A percentile compares a stretch with the other conserved stretches of the same genome.
Conservation (phyloP, 164 flowering plant genomes). For the Vitis riparia region DNA sequence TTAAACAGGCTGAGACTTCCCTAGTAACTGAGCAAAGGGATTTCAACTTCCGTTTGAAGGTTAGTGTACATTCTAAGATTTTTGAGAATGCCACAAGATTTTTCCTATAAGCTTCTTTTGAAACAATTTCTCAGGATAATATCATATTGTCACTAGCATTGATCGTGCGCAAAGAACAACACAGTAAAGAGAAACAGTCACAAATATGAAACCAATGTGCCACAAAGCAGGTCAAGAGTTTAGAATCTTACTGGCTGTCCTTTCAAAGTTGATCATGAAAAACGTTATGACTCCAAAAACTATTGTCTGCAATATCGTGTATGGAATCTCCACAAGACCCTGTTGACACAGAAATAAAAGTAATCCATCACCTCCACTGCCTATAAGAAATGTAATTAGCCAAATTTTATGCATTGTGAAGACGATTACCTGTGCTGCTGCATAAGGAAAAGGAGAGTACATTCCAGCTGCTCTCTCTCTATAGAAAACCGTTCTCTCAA, state of each 20-base stretch:
- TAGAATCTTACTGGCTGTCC: slow-evolving; percentile 49
- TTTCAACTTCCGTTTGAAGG: no score
- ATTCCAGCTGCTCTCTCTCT: slow-evolving; percentile 90
- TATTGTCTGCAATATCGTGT: slow-evolving; percentile 63
- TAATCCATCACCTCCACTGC: neutral
- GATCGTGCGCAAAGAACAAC: no score
- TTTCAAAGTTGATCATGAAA: slow-evolving; percentile 76
- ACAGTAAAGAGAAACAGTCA: no score
- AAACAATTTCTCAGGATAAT: no score
- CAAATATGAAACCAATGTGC: no score
- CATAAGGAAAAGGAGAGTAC: slow-evolving; percentile 83
- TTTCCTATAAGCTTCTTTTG: no score
- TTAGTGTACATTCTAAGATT: no score
- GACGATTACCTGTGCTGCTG: slow-evolving; percentile 71
- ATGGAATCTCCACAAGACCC: slow-evolving; percentile 92
- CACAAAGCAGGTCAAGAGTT: neutral
- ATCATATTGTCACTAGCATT: no score
- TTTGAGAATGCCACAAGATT: no score
- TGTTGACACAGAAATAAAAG: slow-evolving; percentile 25
- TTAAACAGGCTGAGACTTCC: no score
- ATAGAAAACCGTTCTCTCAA: slow-evolving; percentile 89
- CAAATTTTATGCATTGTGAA: neutral
- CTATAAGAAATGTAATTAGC: neutral
- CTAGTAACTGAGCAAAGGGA: no score
- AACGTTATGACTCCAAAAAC: slow-evolving; percentile 70